Conservation (phyloP, 495 filamentous ascomycete species). For the Haplographium delicatum region DNA sequence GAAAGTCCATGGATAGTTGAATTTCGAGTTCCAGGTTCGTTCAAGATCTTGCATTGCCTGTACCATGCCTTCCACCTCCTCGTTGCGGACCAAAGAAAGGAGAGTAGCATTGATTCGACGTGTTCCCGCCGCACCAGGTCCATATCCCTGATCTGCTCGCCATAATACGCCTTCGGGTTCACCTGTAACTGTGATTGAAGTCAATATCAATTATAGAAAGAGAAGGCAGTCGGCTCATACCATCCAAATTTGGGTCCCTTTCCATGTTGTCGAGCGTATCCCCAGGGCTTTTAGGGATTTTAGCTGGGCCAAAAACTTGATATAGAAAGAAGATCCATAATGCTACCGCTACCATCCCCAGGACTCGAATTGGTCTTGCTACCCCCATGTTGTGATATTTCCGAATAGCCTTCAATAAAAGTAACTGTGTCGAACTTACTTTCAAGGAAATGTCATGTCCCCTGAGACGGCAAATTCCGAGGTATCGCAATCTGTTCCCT, state of each 20-base stretch:
- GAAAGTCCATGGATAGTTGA: constrained; percentile 99
- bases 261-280: constrained; percentile 49
- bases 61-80: constrained; percentile 77
- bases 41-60: constrained; percentile 87
- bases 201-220: constrained; percentile 5
- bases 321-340: constrained; percentile 72
- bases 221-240: constrained; percentile 35
- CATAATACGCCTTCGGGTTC: constrained; percentile 74
- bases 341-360: constrained; percentile 63
- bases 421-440: background rate
- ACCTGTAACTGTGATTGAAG: constrained; percentile 55
- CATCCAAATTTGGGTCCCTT: constrained; percentile 76
- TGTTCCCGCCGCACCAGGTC: constrained; percentile 64
- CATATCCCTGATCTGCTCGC: constrained; percentile 66
- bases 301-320: constrained; percentile 54
- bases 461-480: background rate
- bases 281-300: constrained; percentile 32
- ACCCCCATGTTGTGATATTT: constrained; percentile 59
- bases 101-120: constrained; percentile 89
- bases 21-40: constrained; percentile 94
- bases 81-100: constrained; percentile 88
- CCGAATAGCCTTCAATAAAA: constrained; percentile 5
- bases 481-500: background rate
- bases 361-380: constrained; percentile 73
- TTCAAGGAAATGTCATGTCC: background rate